Evolutionary conservation across 225 moss, liverwort and hornwort species (phyloP).

Genomic region (Thuidium tamariscinum): DNA sequence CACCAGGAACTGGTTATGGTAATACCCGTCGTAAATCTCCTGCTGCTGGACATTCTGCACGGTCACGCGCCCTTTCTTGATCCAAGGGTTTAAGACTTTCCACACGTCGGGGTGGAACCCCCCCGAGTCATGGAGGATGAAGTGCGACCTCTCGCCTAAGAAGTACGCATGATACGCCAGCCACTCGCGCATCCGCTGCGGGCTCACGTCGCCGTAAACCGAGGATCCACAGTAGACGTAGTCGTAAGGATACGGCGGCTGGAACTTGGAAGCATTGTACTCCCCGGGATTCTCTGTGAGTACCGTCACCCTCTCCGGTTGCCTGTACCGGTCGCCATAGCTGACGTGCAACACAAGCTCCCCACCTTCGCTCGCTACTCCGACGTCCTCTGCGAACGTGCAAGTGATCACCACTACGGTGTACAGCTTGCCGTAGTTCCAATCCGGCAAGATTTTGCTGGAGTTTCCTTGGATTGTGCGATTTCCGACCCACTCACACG

Average conservation of each 20-base stretch:
- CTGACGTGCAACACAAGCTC: conserved; percentile 12
- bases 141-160: conserved; percentile 25
- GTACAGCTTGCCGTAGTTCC: conserved; percentile 32
- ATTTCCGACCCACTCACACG: conserved; percentile 16
- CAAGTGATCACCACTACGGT: conserved; percentile 31
- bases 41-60: conserved; percentile 30
- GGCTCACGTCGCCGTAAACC: not conserved
- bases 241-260: conserved; percentile 4
- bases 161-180: conserved; percentile 29
- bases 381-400: conserved; percentile 13
- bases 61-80: conserved; percentile 8
- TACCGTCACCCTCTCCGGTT: conserved; percentile 15
- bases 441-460: conserved; percentile 26
- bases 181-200: conserved; percentile 39
- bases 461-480: not conserved
- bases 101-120: conserved; percentile 30
- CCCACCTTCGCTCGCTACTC: conserved; percentile 9
- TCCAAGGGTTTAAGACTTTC: conserved; percentile 29
- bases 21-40: conserved; percentile 32
- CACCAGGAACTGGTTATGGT: conserved; percentile 44
- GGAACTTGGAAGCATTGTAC: conserved; percentile 14
- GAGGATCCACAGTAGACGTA: conserved; percentile 42
- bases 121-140: conserved; percentile 38
- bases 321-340: conserved; percentile 20
- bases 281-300: conserved; percentile 6